Percentiles rank a stretch among this genome's conserved stretches.
Conservation (phyloP, 768 basidiomycete genomes). For the Chalciporus pseudorubinellus region DNA sequence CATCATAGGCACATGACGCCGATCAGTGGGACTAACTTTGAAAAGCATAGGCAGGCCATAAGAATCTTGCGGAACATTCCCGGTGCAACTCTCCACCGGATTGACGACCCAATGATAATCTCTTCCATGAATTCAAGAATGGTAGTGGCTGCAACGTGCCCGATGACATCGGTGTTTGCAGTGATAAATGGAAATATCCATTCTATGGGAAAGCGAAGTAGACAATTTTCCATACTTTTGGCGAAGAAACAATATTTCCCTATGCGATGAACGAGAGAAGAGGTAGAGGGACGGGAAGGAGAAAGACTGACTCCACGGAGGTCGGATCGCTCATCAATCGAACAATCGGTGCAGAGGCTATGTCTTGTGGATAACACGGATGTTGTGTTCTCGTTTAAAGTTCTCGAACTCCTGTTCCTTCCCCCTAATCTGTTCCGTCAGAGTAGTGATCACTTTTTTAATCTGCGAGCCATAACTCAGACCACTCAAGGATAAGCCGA, state of each 20-base stretch:
- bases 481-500: background rate
- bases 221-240: no score
- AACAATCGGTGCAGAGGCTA: slow-evolving; percentile 13
- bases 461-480: slow-evolving; percentile 52
- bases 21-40: no score
- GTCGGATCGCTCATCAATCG: background rate
- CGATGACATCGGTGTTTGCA: background rate
- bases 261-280: no score
- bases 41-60: no score
- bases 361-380: slow-evolving; percentile 52
- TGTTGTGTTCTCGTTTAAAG: slow-evolving; percentile 76
- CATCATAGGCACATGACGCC: no score
- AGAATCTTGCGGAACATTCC: no score
- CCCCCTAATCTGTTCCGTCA: slow-evolving; percentile 84
- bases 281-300: no score
- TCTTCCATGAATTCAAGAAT: background rate
- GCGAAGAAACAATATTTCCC: background rate
- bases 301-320: no score
- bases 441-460: slow-evolving; percentile 68
- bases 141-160: background rate
- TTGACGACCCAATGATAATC: no score
- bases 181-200: background rate
- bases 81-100: no score
- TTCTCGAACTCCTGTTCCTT: slow-evolving; percentile 82
- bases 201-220: background rate